These are phyloP conservation scores for Tolypocladium tundrense DNA, from an alignment of 2,329 filamentous ascomycete species.

Conservation along the genomic window DNA sequence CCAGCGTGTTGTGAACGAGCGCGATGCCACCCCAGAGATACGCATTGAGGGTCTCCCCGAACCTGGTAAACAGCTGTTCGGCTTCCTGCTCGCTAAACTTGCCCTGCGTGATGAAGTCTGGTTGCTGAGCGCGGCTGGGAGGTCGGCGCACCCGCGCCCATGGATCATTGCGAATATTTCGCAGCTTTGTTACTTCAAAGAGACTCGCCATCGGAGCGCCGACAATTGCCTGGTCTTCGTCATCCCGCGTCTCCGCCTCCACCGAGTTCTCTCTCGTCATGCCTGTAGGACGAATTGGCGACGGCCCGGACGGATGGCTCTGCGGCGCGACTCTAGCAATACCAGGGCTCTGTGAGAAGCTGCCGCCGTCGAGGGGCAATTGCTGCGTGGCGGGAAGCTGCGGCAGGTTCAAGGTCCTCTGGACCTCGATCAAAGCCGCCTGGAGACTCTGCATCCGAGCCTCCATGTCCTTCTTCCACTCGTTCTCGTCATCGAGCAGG, in stretches of 20 bases:
- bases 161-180: constrained; percentile 21
- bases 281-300: constrained; percentile 9
- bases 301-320: background rate
- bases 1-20: constrained; percentile 16
- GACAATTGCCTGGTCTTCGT: constrained; percentile 16
- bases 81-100: constrained; percentile 15
- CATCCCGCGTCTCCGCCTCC: constrained; percentile 10
- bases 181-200: constrained; percentile 20
- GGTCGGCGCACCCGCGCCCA: constrained; percentile 8
- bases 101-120: constrained; percentile 19
- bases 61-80: constrained; percentile 16
- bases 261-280: constrained; percentile 23
- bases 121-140: constrained; percentile 6
- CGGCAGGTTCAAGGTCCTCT: constrained; percentile 11
- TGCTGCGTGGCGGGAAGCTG: background rate
- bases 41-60: constrained; percentile 17
- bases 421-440: constrained; percentile 15
- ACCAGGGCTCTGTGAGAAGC: background rate
- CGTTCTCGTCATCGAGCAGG: constrained; percentile 41
- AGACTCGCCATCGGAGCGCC: constrained; percentile 21
- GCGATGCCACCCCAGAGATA: constrained; percentile 23
- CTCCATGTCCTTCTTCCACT: constrained; percentile 26
- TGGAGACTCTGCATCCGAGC: constrained; percentile 14
- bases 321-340: background rate
- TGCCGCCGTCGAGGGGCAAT: background rate